These are phyloP conservation scores for Macrolepiota fuliginosa DNA, from an alignment of 768 basidiomycete genomes.

Conservation along the genomic window DNA sequence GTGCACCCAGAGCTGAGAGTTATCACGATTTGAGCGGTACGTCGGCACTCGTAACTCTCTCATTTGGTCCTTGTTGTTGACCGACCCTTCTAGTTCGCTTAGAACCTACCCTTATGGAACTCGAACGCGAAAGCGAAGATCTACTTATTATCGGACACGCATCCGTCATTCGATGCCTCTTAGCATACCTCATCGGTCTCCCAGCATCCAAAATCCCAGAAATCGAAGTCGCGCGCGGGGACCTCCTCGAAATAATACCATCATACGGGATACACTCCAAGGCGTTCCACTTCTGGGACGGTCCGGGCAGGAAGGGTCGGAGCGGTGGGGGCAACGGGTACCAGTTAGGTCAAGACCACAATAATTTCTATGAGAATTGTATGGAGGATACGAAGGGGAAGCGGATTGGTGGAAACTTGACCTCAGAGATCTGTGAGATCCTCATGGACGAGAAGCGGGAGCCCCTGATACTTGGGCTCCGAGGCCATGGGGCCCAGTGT, in stretches of 20 bases:
- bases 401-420: slow-evolving; percentile 41
- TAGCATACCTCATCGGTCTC: slow-evolving; percentile 90
- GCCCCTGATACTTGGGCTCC: too few relatives aligned
- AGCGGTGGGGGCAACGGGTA: slow-evolving; percentile 28
- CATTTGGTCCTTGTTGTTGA: not conserved
- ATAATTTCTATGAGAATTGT: slow-evolving; percentile 89
- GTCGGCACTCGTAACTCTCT: not conserved
- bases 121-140: slow-evolving; percentile 93
- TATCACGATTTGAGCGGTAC: slow-evolving; percentile 92
- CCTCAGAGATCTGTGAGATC: too few relatives aligned
- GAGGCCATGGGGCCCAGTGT: too few relatives aligned
- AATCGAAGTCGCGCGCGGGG: slow-evolving; percentile 94
- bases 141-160: slow-evolving; percentile 96
- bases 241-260: slow-evolving; percentile 90
- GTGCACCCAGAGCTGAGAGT: slow-evolving; percentile 92
- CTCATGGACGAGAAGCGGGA: too few relatives aligned
- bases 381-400: slow-evolving; percentile 73
- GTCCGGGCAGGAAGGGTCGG: slow-evolving; percentile 61
- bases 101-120: slow-evolving; percentile 90
- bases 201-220: slow-evolving; percentile 96
- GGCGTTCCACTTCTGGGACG: slow-evolving; percentile 92
- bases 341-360: slow-evolving; percentile 48
- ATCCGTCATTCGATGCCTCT: slow-evolving; percentile 93
- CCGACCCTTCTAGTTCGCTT: slow-evolving; percentile 70
- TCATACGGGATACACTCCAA: slow-evolving; percentile 89